Evolutionary conservation across 106 monocot genomes (phyloP).

Genomic region (Dioscorea zingiberensis): DNA sequence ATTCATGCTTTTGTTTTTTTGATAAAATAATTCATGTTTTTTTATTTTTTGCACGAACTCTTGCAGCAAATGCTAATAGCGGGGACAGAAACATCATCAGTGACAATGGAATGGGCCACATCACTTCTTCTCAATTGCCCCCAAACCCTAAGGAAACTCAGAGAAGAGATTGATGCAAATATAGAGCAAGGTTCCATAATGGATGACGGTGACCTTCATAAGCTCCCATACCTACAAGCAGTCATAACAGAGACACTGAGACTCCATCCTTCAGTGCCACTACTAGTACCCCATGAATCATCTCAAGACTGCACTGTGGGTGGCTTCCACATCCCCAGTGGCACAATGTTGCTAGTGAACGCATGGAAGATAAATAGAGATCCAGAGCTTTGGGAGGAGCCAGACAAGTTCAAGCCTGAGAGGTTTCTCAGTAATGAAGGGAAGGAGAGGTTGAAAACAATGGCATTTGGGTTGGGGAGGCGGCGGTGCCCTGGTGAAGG

Average conservation of each 20-base stretch:
- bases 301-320: constrained; percentile 14
- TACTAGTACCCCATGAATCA: constrained; percentile 25
- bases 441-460: neutral
- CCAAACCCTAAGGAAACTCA: neutral
- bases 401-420: constrained; percentile 23
- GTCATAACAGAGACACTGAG: constrained; percentile 23
- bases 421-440: constrained; percentile 10
- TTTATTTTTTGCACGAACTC: too few species aligned
- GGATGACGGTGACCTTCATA: constrained; percentile 13
- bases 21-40: too few species aligned
- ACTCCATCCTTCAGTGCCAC: constrained; percentile 14
- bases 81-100: constrained; percentile 25
- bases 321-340: constrained; percentile 14
- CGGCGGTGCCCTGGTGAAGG: constrained; percentile 16
- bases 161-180: constrained; percentile 13
- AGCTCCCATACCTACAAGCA: constrained; percentile 16
- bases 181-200: constrained; percentile 8
- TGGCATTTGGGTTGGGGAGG: constrained; percentile 19
- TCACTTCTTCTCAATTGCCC: constrained; percentile 24
- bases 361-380: constrained; percentile 21
- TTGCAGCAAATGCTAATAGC: neutral
- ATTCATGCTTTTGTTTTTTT: too few species aligned
- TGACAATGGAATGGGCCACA: constrained; percentile 34
- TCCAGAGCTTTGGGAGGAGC: constrained; percentile 15
- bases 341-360: constrained; percentile 29